Conservation (phyloP, 129 eudicot genomes). For the Dittrichia graveolens region DNA sequence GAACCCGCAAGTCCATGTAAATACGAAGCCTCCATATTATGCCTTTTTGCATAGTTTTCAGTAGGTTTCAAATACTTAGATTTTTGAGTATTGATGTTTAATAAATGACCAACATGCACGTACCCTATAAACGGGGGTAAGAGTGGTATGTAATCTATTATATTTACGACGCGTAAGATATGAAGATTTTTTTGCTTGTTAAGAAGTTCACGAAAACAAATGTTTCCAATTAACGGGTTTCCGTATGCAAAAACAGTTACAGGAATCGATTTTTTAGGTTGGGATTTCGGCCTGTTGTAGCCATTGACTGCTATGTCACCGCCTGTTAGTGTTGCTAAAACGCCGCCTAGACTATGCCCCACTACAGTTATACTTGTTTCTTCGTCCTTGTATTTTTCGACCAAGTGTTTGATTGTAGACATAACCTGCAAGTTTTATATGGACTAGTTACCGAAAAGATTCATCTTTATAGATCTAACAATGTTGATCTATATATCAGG, state of each 20-base stretch:
- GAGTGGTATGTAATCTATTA: conserved; percentile 40
- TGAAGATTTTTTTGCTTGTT: conserved; percentile 28
- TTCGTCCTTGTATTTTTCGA: conserved; percentile 53
- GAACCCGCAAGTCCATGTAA: conserved; percentile 46
- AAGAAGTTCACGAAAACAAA: conserved; percentile 28
- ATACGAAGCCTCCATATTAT: conserved; percentile 48
- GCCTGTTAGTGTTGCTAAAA: conserved; percentile 52
- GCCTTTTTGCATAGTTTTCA: conserved; percentile 27
- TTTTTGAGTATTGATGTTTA: conserved; percentile 30
- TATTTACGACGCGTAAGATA: conserved; percentile 36
- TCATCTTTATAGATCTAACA: too few species aligned
- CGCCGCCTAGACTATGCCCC: conserved; percentile 73
- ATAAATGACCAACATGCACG: conserved; percentile 38
- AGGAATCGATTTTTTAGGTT: conserved; percentile 40
- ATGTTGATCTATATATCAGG: too few species aligned
- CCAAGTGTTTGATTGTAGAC: conserved; percentile 31
- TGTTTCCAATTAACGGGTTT: conserved; percentile 51
- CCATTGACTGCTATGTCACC: conserved; percentile 59
- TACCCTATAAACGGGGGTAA: conserved; percentile 45
- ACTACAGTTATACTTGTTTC: conserved; percentile 56
- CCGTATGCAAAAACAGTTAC: conserved; percentile 54
- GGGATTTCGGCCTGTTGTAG: conserved; percentile 28
- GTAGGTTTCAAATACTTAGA: conserved; percentile 33
- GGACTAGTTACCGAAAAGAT: too few species aligned
- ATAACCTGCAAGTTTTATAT: conserved; percentile 39